phyloP scores from a whole-genome alignment of 371 early-diverging fungal species.

The Rhizopus arrhizus region DNA sequence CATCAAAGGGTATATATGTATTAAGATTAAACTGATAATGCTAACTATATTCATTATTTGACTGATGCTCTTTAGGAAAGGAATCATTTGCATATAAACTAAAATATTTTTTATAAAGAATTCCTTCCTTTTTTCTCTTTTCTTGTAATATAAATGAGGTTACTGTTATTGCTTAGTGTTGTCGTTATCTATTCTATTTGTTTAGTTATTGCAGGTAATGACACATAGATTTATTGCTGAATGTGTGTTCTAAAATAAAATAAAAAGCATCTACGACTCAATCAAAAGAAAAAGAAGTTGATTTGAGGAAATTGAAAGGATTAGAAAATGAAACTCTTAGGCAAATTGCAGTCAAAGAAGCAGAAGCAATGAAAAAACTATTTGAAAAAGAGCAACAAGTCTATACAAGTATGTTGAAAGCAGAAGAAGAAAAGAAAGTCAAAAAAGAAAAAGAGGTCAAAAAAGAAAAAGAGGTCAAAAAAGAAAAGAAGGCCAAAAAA shows the following conservation, averaged over 20 bases:
- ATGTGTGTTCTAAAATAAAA: neutral
- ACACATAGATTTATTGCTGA: neutral
- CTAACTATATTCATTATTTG: conserved; percentile 69
- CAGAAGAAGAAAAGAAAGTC: neutral
- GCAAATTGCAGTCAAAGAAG: neutral
- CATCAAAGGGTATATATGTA: too few species aligned
- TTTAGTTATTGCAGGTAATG: neutral
- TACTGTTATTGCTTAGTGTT: neutral
- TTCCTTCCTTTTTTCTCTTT: neutral
- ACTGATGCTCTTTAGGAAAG: conserved; percentile 88
- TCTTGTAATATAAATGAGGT: neutral
- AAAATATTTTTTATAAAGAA: conserved; percentile 2
- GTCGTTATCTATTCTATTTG: neutral
- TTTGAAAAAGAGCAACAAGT: neutral
- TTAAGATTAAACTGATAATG: too few species aligned
- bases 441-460: neutral
- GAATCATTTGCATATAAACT: conserved; percentile 39
- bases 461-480: neutral
- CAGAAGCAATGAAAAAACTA: neutral
- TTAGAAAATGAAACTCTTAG: neutral
- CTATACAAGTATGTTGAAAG: neutral
- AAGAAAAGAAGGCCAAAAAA: neutral
- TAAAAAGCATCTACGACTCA: neutral
- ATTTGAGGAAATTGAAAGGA: neutral
- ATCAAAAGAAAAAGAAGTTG: neutral